These are phyloP conservation scores for Serendipita sp. DNA, from an alignment of 768 basidiomycete species.

Conservation along the genomic window DNA sequence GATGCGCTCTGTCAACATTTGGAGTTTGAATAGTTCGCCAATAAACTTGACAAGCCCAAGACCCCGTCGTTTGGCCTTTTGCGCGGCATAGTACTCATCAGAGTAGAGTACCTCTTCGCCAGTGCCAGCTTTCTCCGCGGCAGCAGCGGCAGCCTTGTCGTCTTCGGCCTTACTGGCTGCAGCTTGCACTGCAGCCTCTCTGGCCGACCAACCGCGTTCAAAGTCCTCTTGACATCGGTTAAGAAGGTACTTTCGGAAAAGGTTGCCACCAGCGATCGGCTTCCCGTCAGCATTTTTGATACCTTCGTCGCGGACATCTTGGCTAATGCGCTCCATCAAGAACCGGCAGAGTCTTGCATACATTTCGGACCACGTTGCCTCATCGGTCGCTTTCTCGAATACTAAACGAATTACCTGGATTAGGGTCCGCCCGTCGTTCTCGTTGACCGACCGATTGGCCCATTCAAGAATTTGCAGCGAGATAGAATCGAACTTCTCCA, in stretches of 20 bases:
- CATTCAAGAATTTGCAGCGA: conserved; percentile 87
- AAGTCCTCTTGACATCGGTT: conserved; percentile 97
- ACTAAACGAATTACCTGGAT: conserved; percentile 93
- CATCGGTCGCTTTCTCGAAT: conserved; percentile 95
- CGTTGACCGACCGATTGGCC: conserved; percentile 86
- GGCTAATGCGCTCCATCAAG: conserved; percentile 87
- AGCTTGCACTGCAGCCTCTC: conserved; percentile 73
- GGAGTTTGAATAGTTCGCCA: conserved; percentile 96
- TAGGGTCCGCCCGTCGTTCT: conserved; percentile 84
- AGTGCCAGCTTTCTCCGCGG: conserved; percentile 34
- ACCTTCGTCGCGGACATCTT: conserved; percentile 75
- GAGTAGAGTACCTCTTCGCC: conserved; percentile 71
- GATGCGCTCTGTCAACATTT: conserved; percentile 94
- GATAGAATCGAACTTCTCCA: conserved; percentile 93
- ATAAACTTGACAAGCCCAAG: conserved; percentile 96
- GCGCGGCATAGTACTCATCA: conserved; percentile 89
- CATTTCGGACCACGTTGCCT: conserved; percentile 93
- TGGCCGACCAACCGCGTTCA: conserved; percentile 84
- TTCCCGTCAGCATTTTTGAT: conserved; percentile 69
- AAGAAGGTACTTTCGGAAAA: conserved; percentile 93
- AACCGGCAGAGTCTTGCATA: conserved; percentile 88
- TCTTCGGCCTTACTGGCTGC: conserved; percentile 74
- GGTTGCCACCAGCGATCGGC: conserved; percentile 79
- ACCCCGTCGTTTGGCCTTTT: conserved; percentile 94
- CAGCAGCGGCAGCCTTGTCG: conserved; percentile 62